These are phyloP conservation scores for Tanacetum coccineum DNA, from an alignment of 129 eudicot genomes.

Conservation along the genomic window DNA sequence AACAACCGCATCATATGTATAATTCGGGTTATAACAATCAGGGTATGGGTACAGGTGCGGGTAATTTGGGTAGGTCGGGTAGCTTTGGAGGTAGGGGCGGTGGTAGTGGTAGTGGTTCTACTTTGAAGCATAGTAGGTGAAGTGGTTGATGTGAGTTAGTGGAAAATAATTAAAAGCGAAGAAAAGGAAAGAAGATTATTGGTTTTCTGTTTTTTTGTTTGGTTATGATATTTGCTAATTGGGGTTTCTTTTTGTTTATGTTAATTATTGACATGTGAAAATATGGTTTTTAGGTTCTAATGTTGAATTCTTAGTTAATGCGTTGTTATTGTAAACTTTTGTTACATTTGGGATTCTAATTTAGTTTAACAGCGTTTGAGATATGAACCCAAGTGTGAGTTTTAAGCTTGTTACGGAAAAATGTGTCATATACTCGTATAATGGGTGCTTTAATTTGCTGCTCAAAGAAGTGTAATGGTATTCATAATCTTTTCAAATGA, in stretches of 20 bases:
- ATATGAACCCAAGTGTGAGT: no score
- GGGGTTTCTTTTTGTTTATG: neutral
- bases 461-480: no score
- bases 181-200: neutral
- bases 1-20: conserved; percentile 24
- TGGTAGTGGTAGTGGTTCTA: conserved; percentile 25
- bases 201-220: neutral
- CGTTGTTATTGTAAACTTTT: no score
- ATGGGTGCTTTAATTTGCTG: no score
- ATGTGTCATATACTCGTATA: no score
- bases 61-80: conserved; percentile 26
- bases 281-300: no score
- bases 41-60: conserved; percentile 36
- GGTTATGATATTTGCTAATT: conserved; percentile 12
- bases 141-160: conserved; percentile 11
- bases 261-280: conserved; percentile 26
- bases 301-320: no score
- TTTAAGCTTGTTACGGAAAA: no score
- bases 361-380: no score
- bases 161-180: neutral
- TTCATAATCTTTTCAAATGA: no score
- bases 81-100: conserved; percentile 5
- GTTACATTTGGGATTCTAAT: no score
- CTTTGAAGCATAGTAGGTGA: conserved; percentile 32
- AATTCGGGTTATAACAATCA: conserved; percentile 28